Percentiles rank a stretch among this genome's conserved stretches.
phyloP scores from a whole-genome alignment of 2,329 filamentous ascomycete genomes.

The Penicillium sp. region DNA sequence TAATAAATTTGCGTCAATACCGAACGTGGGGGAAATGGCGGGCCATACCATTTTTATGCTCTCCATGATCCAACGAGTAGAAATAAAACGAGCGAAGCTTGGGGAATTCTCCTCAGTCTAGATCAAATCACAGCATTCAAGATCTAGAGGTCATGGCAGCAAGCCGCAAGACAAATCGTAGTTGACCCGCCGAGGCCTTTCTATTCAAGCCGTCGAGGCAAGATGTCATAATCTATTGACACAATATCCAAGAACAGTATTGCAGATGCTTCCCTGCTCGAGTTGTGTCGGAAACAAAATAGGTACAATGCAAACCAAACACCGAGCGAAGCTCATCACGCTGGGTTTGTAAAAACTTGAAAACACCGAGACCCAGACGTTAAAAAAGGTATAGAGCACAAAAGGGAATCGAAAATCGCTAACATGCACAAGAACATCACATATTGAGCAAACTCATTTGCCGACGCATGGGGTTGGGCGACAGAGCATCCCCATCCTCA shows the following conservation, averaged over 20 bases:
- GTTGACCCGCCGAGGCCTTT: neutral
- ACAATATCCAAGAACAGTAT: neutral
- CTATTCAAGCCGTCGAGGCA: slow-evolving; percentile 3
- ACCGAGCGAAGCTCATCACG: slow-evolving; percentile 1
- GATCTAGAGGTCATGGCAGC: neutral
- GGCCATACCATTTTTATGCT: no score
- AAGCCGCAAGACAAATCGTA: neutral
- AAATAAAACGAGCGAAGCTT: no score
- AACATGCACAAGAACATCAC: slow-evolving; percentile 32
- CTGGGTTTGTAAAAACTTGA: neutral
- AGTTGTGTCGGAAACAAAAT: neutral
- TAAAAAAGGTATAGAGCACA: slow-evolving; percentile 10
- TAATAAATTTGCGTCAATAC: no score
- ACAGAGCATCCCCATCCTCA: slow-evolving; percentile 59
- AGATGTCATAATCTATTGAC: slow-evolving; percentile 2
- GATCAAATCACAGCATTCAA: neutral
- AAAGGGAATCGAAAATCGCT: slow-evolving; percentile 7
- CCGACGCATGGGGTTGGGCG: slow-evolving; percentile 65
- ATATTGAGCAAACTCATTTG: slow-evolving; percentile 72
- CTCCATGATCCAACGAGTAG: no score
- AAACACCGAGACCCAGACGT: neutral
- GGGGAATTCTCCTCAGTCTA: neutral
- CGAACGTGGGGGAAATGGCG: no score
- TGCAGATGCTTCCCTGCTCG: neutral
- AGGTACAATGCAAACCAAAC: slow-evolving; percentile 3